Base-by-base conservation (phyloP, 768 basidiomycete species). In the Naganishia kalamii region DNA sequence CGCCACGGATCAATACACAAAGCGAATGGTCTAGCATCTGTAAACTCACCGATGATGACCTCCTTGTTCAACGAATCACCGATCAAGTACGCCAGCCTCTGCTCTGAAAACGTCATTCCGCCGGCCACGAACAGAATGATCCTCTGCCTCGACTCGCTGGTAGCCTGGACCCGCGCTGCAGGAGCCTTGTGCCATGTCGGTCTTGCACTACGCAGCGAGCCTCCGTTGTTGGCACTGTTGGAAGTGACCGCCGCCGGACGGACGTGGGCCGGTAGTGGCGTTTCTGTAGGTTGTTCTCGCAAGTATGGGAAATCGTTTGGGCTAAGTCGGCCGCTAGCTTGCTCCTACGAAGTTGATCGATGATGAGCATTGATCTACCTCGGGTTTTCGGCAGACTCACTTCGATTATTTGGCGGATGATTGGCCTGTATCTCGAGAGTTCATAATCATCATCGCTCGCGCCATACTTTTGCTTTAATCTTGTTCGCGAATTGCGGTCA, bases 91-190 rank as follows among this genome's bases (percentile, higher is more conserved):
- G 85, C 87, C 72, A 92, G 86, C 66, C 94, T 83, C 78, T 93
- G 87, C 79, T 99, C 96, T 0, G 92, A 94, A 75, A 92, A 92
- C 1, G 96, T 93, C 84, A 93, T 87, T 1, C 96, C 96, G 37
- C 96, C 96, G 15, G 90, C 89, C 25, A 97, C 82, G 77, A 98
- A 98, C 19, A 97, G 84, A 37, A 99, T 82, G 15, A 96, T 72
- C 30, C 94, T 84, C 77, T 90, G 88, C 65, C 71, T 76, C 2
- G 77, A 76, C 57, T 81, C 80, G 30, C 83, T 82, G 37, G 87
- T 81, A 79, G 76, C 83, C 30, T 72, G 72, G 46, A 71, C 60
- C 3, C 76, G 46, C 3, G 72, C 71, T 11, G 74, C 75, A 4
- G 85, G 85, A 1, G 88, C 87, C 70, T 87, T 85, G 75, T 92